These are phyloP conservation scores for Selenicereus undatus DNA, from an alignment of 148 eudicot species.

Conservation along the genomic window DNA sequence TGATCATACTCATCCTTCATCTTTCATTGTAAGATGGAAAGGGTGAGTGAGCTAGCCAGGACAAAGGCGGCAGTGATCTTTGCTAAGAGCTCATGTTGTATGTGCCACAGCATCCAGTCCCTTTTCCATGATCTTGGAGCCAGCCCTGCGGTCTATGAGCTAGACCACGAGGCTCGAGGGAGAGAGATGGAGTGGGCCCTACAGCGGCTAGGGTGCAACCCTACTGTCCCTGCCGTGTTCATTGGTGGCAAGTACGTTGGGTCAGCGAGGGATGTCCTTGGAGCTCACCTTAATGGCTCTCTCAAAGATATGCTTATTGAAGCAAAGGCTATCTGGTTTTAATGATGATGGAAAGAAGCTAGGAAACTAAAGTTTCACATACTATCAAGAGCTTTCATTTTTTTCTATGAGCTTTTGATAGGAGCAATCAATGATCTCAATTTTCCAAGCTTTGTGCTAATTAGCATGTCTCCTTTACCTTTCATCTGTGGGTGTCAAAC, in stretches of 20 bases:
- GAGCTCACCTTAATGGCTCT: conserved; percentile 33
- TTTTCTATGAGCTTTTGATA: conserved; percentile 28
- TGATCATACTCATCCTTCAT: not conserved
- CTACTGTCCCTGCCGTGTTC: conserved; percentile 35
- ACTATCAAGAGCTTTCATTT: conserved; percentile 26
- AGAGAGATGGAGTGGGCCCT: conserved; percentile 36
- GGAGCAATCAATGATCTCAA: not conserved
- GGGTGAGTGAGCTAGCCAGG: conserved; percentile 29
- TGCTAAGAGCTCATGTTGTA: conserved; percentile 36
- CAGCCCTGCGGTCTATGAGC: conserved; percentile 34
- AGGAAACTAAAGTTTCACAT: not conserved
- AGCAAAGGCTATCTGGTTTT: conserved; percentile 40
- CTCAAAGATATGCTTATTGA: conserved; percentile 32
- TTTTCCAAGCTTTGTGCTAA: not conserved
- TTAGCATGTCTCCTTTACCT: not conserved
- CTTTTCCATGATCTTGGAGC: conserved; percentile 38
- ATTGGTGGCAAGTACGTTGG: conserved; percentile 34
- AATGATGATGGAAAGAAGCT: not conserved
- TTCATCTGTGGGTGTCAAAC: not conserved
- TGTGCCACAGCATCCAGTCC: conserved; percentile 36
- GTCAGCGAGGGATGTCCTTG: conserved; percentile 33
- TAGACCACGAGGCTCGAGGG: conserved; percentile 32
- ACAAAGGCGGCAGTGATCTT: conserved; percentile 40
- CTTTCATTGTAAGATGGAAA: conserved; percentile 17
- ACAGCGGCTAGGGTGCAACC: conserved; percentile 32